Evolutionary conservation across 2,329 filamentous ascomycete species (phyloP).

Genomic region (Cladophialophora yegresii): DNA sequence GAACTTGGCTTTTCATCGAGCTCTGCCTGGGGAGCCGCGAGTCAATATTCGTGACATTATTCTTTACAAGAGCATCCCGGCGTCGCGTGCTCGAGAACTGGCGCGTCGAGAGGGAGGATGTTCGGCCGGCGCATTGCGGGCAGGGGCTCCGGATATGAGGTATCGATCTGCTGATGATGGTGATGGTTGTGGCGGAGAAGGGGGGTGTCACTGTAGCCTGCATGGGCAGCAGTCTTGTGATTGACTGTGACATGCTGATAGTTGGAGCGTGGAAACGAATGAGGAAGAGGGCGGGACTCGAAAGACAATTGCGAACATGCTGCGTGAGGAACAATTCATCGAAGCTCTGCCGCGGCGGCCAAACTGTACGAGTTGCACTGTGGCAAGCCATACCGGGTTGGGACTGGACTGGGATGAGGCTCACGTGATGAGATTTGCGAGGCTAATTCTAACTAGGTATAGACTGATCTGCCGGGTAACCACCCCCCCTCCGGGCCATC

Average conservation of each 20-base stretch:
- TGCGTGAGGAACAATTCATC: not conserved
- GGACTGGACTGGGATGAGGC: not conserved
- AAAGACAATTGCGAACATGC: not conserved
- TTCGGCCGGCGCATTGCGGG: constrained; percentile 22
- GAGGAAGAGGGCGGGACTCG: not conserved
- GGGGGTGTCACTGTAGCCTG: not conserved
- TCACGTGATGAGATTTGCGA: too few relatives aligned
- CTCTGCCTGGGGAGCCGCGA: constrained; percentile 12
- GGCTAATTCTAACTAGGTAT: too few relatives aligned
- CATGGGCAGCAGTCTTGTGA: not conserved
- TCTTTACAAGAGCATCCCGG: constrained; percentile 14
- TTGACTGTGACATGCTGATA: not conserved
- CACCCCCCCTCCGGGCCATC: too few relatives aligned
- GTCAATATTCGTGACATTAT: not conserved
- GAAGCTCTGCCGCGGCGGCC: not conserved
- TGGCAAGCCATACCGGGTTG: not conserved
- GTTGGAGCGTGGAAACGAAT: not conserved
- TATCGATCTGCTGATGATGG: not conserved
- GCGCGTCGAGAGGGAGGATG: constrained; percentile 14
- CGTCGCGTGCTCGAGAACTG: constrained; percentile 23
- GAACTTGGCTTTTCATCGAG: constrained; percentile 22
- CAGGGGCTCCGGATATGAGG: constrained; percentile 1
- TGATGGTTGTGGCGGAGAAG: not conserved
- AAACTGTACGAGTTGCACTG: not conserved
- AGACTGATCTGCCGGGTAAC: too few relatives aligned